Base-by-base conservation (phyloP, 2,329 filamentous ascomycete species). In the Aspergillus viridinutans region DNA sequence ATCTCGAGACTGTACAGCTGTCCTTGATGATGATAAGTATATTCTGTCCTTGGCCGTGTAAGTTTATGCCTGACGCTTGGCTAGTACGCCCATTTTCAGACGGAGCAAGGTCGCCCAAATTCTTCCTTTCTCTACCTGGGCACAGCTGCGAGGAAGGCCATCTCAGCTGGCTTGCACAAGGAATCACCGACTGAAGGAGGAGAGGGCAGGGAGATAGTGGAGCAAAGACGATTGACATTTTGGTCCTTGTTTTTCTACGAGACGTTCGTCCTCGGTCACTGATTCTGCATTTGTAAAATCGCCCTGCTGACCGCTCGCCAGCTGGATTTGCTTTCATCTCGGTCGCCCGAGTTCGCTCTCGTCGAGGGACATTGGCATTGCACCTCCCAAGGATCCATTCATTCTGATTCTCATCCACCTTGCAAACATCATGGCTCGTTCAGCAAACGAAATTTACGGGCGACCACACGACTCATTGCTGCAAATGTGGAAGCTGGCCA, bases 1-100 rank as follows among this genome's bases (percentile, higher is more conserved):
- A 79, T 47, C 60, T 77, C 14, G 75, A 79, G 52, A 73, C 73
- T 1, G 68, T 79, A 3, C 77, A 79, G 56, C 69, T 78, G 6
- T 70, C 76, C 0, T 60, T 78, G 14, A 65, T 79, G 29, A 78
- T 79, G 75, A 79, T 79, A 76, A 76, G 76, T 74, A n/a, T 28
- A 8, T 61, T 35, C 47, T 38, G 3, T 3, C 7, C 1, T 8
- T 2, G 12, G 3, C 3, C 17, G 17, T 10, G 8, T 20, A 6
- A 20, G 2, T 2, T 14, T 21, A 4, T 17, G 10, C 9, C 59
- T 62, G 12, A 63, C 61, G 52, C 56, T 52, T 56, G 35, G 4
- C 23, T 9, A 55, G 57, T 59, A 79, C 76, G 74, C 70, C 20
- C 75, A 76, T 60, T 78, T 73, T 49, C 76, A 79, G 45, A 73